Evolutionary conservation across 1,139 yeast species (phyloP), one percentile per base, ranked within the genome.

Genomic region (Suzukiozyma palmioleophila): DNA sequence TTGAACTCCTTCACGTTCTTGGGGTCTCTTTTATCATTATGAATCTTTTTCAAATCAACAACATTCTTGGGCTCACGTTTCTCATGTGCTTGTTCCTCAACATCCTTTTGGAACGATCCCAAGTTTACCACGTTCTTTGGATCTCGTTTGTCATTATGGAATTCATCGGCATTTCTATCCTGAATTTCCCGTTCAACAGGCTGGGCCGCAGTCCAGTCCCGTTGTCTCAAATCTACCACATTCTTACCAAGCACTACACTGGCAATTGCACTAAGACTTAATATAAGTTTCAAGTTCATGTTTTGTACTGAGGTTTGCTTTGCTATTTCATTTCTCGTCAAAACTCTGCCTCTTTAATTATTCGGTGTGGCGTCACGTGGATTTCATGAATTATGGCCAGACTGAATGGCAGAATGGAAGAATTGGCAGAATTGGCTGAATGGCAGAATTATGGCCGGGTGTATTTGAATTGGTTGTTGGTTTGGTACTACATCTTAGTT

Each of bases 61-160:
- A 33, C 27, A 25, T 33, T 33, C 14, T 33, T 33, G 2, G 29
- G 28, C 8, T 15, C 13, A 9, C 33, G 12, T 12, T 33, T 30
- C 15, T 34, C 35, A 15, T 29, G 26, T 6, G 28, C 36, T 24
- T 22, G 38, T 16, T 36, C 35, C 8, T 33, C 35, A n/a, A 22
- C 25, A 14, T 33, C 29, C n/a, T 22, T 27, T 13, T 40, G 35
- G 13, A 56, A 47, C 16, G 48, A 43, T 18, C 50, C 43, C 35
- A 59, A 47, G 38, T 52, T 43, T 25, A 48, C 42, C 21, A 52
- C 48, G 38, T 59, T 53, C 37, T 59, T 60, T 3, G 59, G 53
- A 2, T 50, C 52, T 31, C 55, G 43, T 31, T 51, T 46, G 3
- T 37, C 37, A 7, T 34, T 35, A 12, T 37, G 41, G 8, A 26